These are phyloP conservation scores for Nannizziopsis barbatae DNA, from an alignment of 2,329 filamentous ascomycete genomes.

Conservation along the genomic window DNA sequence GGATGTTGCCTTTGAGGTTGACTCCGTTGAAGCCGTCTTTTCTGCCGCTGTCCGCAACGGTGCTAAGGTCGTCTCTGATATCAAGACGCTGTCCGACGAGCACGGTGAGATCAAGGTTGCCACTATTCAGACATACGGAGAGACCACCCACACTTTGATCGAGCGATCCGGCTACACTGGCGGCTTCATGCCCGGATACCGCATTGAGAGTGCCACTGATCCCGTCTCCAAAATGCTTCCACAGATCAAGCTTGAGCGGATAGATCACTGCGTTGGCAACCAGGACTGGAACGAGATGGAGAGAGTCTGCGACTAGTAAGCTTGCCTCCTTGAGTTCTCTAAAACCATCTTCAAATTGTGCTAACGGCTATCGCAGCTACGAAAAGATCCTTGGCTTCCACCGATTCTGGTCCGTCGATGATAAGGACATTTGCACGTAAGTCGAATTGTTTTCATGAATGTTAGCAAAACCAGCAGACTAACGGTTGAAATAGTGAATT, in stretches of 20 bases:
- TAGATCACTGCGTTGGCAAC: conserved; percentile 97
- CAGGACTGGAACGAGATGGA: conserved; percentile 90
- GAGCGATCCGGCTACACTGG: conserved; percentile 60
- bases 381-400: conserved; percentile 85
- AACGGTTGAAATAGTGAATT: conserved; percentile 47
- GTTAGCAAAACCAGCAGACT: neutral
- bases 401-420: conserved; percentile 94
- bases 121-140: conserved; percentile 81
- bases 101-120: conserved; percentile 60
- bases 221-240: conserved; percentile 45
- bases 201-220: conserved; percentile 41
- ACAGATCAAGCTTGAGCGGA: conserved; percentile 54
- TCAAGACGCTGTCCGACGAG: conserved; percentile 50
- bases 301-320: conserved; percentile 48
- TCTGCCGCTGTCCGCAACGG: conserved; percentile 52
- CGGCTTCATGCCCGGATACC: conserved; percentile 73
- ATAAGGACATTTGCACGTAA: conserved; percentile 70
- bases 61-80: conserved; percentile 31
- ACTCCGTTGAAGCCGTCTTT: conserved; percentile 74
- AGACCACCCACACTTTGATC: conserved; percentile 89
- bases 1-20: conserved; percentile 90
- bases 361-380: conserved; percentile 45
- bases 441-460: conserved; percentile 12
- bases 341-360: neutral
- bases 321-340: conserved; percentile 4